Conservation (phyloP, 2,329 filamentous ascomycete genomes). For the Stylonectria norvegica region DNA sequence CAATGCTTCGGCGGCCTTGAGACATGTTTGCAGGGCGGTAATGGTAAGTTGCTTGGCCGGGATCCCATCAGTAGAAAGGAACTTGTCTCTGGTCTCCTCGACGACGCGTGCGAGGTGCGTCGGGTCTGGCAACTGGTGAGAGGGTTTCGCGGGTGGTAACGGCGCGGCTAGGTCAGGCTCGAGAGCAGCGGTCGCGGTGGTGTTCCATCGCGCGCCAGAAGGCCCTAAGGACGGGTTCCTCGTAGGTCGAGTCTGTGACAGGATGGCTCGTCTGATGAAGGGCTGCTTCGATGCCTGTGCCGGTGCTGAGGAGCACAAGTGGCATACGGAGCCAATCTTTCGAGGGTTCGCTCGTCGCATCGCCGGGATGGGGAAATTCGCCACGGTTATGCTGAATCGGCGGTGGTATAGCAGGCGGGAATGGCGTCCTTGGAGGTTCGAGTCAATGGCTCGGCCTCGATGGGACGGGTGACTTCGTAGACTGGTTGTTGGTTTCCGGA, state of each 20-base stretch:
- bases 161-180: slow-evolving; percentile 6
- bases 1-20: slow-evolving; percentile 42
- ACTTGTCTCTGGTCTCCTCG: slow-evolving; percentile 41
- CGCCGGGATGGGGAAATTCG: slow-evolving; percentile 6
- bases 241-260: slow-evolving; percentile 13
- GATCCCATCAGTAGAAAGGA: slow-evolving; percentile 43
- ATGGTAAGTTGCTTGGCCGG: slow-evolving; percentile 43
- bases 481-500: not conserved
- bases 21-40: slow-evolving; percentile 44
- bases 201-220: slow-evolving; percentile 25
- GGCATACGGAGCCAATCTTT: slow-evolving; percentile 40
- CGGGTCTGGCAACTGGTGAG: slow-evolving; percentile 30
- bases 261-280: slow-evolving; percentile 24
- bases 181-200: slow-evolving; percentile 20
- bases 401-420: not conserved
- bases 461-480: slow-evolving; percentile 4
- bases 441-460: slow-evolving; percentile 2
- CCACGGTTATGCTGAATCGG: not conserved
- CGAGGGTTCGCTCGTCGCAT: slow-evolving; percentile 39
- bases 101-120: slow-evolving; percentile 40
- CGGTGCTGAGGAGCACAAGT: slow-evolving; percentile 40
- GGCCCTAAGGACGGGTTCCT: slow-evolving; percentile 11
- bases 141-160: too few relatives aligned
- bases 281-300: slow-evolving; percentile 21
- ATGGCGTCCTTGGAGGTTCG: slow-evolving; percentile 4